Evolutionary conservation across 2,329 filamentous ascomycete species (phyloP).

Genomic region (Exophiala xenobiotica): DNA sequence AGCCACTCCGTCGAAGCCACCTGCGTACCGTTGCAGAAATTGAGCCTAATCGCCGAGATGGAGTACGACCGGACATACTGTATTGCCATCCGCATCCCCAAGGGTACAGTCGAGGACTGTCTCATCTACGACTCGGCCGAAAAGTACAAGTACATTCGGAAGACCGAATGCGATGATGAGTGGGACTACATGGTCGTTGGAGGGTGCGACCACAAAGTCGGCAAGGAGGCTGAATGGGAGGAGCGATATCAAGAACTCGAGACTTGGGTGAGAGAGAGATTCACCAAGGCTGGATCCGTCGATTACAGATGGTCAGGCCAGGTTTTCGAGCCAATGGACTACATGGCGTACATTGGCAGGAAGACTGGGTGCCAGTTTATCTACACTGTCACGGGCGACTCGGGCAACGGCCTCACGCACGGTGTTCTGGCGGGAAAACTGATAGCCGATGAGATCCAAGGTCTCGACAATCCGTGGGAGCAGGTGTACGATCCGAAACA

Average conservation of each 20-base stretch:
- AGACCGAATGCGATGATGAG: constrained; percentile 54
- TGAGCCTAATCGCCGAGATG: constrained; percentile 54
- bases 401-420: constrained; percentile 58
- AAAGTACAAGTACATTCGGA: constrained; percentile 55
- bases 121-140: constrained; percentile 58
- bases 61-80: constrained; percentile 57
- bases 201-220: constrained; percentile 60
- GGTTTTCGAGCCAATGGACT: constrained; percentile 56
- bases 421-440: constrained; percentile 54
- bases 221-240: constrained; percentile 46
- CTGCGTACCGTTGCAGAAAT: constrained; percentile 56
- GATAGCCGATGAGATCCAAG: constrained; percentile 56
- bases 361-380: constrained; percentile 54
- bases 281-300: constrained; percentile 49
- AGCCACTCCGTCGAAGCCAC: constrained; percentile 55
- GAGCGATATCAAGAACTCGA: constrained; percentile 54
- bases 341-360: constrained; percentile 57
- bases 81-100: constrained; percentile 56
- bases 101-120: constrained; percentile 53
- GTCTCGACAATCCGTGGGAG: constrained; percentile 51
- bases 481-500: constrained; percentile 51
- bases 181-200: constrained; percentile 58
- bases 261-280: constrained; percentile 54
- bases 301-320: constrained; percentile 61
- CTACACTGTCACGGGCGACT: constrained; percentile 58